Evolutionary conservation across 2,329 filamentous ascomycete genomes (phyloP).

Genomic region (Penicillium hesseltinei): DNA sequence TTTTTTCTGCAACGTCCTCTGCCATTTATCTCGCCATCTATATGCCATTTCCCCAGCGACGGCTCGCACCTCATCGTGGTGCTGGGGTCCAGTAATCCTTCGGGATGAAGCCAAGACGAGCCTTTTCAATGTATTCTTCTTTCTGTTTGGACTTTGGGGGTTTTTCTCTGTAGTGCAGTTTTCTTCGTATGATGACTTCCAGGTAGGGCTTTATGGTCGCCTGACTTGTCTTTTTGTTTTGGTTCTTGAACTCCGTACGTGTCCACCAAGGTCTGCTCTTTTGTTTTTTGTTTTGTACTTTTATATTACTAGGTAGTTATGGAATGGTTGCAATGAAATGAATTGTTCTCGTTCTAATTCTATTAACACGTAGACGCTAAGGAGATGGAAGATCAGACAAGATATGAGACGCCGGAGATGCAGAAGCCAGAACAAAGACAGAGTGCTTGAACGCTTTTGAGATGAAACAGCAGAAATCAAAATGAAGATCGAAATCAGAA

Average conservation of each 20-base stretch:
- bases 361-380: conserved; percentile 1
- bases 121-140: neutral
- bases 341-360: neutral
- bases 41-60: neutral
- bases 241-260: neutral
- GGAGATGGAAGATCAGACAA: neutral
- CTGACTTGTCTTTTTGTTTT: neutral
- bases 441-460: conserved; percentile 9
- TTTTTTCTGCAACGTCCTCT: neutral
- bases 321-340: neutral
- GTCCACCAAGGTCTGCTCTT: neutral
- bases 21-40: neutral
- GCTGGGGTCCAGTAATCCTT: conserved; percentile 13
- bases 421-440: neutral
- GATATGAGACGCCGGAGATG: conserved; percentile 1
- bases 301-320: neutral
- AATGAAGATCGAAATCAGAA: neutral
- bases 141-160: neutral
- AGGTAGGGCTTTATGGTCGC: neutral
- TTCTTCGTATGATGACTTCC: neutral
- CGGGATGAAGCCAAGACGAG: conserved; percentile 14
- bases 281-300: neutral
- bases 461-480: neutral
- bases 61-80: conserved; percentile 18
- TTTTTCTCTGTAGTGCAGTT: neutral